phyloP scores from a whole-genome alignment of 208 protist species.

The Zelonia costaricensis region DNA sequence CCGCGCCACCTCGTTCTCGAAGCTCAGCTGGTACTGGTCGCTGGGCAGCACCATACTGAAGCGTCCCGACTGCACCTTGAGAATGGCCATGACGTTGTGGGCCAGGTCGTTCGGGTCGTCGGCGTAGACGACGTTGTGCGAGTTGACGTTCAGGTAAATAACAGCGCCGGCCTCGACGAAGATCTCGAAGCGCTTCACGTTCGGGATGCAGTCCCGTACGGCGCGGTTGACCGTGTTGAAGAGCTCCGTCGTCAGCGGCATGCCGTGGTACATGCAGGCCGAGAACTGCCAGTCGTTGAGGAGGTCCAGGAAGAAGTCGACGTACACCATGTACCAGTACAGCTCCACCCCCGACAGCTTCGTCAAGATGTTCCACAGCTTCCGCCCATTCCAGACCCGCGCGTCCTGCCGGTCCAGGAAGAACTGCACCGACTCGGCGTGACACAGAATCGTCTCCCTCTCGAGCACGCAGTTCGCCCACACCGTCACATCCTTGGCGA shows the following conservation, averaged over 20 bases:
- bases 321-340: conserved; percentile 82
- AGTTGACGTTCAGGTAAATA: conserved; percentile 78
- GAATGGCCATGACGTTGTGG: conserved; percentile 71
- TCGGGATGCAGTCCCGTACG: conserved; percentile 77
- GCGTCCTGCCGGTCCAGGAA: conserved; percentile 79
- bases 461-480: conserved; percentile 75
- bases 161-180: conserved; percentile 44
- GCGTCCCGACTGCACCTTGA: conserved; percentile 43
- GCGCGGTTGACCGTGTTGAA: conserved; percentile 77
- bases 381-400: conserved; percentile 71
- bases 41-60: conserved; percentile 74
- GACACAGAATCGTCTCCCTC: conserved; percentile 48
- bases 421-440: conserved; percentile 64
- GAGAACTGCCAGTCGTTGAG: conserved; percentile 86
- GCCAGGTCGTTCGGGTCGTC: conserved; percentile 66
- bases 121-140: conserved; percentile 78
- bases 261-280: conserved; percentile 80
- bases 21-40: conserved; percentile 82
- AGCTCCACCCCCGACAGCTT: conserved; percentile 56
- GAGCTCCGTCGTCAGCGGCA: conserved; percentile 68
- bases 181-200: conserved; percentile 80
- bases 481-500: conserved; percentile 58
- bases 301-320: conserved; percentile 83
- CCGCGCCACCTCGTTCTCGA: conserved; percentile 71
- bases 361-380: conserved; percentile 74